A percentile compares a stretch with the other conserved stretches of the same genome.
These are phyloP conservation scores for Fusarium caatingaense DNA, from an alignment of 2,329 filamentous ascomycete genomes.

Conservation along the genomic window DNA sequence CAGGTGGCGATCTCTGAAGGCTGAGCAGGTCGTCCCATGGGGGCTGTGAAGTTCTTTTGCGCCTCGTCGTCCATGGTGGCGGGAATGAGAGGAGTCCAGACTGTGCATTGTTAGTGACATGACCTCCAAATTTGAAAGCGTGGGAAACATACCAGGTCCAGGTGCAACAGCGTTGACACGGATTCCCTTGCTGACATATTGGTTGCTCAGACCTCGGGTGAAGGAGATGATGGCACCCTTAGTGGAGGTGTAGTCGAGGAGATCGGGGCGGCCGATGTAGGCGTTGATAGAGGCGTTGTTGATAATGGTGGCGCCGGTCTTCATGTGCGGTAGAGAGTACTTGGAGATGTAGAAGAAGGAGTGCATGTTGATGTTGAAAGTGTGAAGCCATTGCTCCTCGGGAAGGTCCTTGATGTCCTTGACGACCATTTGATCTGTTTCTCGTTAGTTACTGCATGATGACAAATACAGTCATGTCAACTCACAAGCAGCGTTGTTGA, in stretches of 20 bases:
- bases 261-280: slow-evolving; percentile 82
- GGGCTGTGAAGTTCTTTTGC: slow-evolving; percentile 77
- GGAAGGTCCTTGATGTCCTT: slow-evolving; percentile 76
- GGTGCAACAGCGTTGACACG: slow-evolving; percentile 82
- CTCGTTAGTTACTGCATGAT: background rate
- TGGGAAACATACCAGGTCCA: slow-evolving; percentile 62
- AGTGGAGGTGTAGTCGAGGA: slow-evolving; percentile 84
- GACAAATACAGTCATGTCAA: background rate
- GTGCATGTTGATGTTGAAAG: slow-evolving; percentile 87
- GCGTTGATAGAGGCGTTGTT: slow-evolving; percentile 88
- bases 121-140: too few species aligned
- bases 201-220: slow-evolving; percentile 80
- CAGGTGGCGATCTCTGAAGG: slow-evolving; percentile 85
- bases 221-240: slow-evolving; percentile 85
- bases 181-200: slow-evolving; percentile 77
- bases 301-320: slow-evolving; percentile 80
- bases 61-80: slow-evolving; percentile 77
- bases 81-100: slow-evolving; percentile 82
- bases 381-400: slow-evolving; percentile 83
- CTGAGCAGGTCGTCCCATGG: slow-evolving; percentile 82
- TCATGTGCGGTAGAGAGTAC: slow-evolving; percentile 80
- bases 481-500: slow-evolving; percentile 81
- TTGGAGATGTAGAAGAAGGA: slow-evolving; percentile 85
- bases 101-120: slow-evolving; percentile 46
- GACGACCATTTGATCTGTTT: slow-evolving; percentile 68